Evolutionary conservation across 2,329 filamentous ascomycete species (phyloP), one percentile per base, ranked within the genome.

Genomic region (Parastagonospora nodorum): DNA sequence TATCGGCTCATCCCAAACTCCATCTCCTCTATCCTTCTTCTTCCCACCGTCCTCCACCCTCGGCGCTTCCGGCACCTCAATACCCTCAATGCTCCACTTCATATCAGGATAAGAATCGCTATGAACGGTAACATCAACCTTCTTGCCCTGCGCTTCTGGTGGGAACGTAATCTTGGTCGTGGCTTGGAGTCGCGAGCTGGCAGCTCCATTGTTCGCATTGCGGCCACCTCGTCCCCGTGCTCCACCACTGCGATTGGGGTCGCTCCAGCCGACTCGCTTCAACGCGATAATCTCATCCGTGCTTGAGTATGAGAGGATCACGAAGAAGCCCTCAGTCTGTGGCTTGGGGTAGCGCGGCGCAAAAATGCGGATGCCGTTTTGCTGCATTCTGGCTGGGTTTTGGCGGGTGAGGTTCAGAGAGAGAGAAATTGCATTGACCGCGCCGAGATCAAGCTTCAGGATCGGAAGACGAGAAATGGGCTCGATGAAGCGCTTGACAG

Each of bases 301-400:
- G 0, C 77, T 78, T 2, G 83, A 66, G 61, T 89, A 85, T 6
- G 86, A 87, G 0, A 96, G 82, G 16, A 97, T 69, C 11, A 94
- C 84, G 73, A 99, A 97, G 83, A 88, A 97, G 0, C 92, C 92
- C 68, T 99, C 94, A 0, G 86, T 94, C 74, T 99, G 94, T 12
- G 92, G 86, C 75, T 99, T 99, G 1, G 93, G 93, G 75, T 96
- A 97, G 16, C 84, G 83, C 2, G 95, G 93, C 0, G 94, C 91
- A 64, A 88, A 96, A 68, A 97, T 88, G 53, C 88, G 84, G 42
- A 84, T 86, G 1, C 92, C 88, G 1, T 59, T 59, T 8, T 61
- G 56, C 4, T 62, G 61, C 9, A 55, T 44, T 12, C 52, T 48
- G 2, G 63, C 62, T 2, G 82, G 69, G 72, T 96, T 96, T 42